Base-by-base conservation (phyloP, 1,284 basidiomycete species). In the Salmacisia buchloeana region DNA sequence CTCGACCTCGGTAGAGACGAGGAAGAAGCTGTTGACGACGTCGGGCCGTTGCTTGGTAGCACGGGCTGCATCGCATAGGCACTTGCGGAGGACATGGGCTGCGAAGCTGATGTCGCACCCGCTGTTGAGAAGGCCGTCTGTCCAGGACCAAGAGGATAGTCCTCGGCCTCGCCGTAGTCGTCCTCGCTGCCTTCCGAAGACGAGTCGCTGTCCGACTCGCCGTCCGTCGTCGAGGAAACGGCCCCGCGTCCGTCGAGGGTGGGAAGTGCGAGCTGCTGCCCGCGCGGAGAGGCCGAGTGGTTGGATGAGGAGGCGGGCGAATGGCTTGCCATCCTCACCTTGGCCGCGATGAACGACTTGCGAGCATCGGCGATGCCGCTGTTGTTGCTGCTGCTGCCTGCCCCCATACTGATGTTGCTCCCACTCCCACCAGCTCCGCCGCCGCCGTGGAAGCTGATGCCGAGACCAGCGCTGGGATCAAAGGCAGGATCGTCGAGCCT, bases 181-280 rank as follows among this genome's bases (percentile, higher is more conserved):
- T 71, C 71, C 25, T 74, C 73, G 5, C 69, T 73, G 6, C 71
- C 72, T n/a, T 68, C 62, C 15, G 41, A 43, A n/a, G 41, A 43
- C 23, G 41, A n/a, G 7, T 15, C 18, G 12, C 23, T 21, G 38
- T 69, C 69, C 13, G 70, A 67, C 58, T 64, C 39, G n/a, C 54
- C 41, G 31, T 61, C 63, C 12, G 54, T 64, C n/a, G 63, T 52
- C 10, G 45, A 45, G n/a, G n/a, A n/a, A n/a, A n/a, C n/a, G n/a
- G n/a, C n/a, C n/a, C n/a, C n/a, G n/a, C n/a, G n/a, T n/a, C n/a
- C n/a, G n/a, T n/a, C n/a, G n/a, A n/a, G n/a, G n/a, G n/a, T n/a
- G n/a, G n/a, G n/a, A n/a, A n/a, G n/a, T n/a, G n/a, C n/a, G n/a
- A n/a, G n/a, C n/a, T n/a, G n/a, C n/a, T n/a, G n/a, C n/a, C n/a